A percentile compares a stretch with the other conserved stretches of the same genome.
Conservation (phyloP, 1,139 yeast species). For the Scheffersomyces quercinus region DNA sequence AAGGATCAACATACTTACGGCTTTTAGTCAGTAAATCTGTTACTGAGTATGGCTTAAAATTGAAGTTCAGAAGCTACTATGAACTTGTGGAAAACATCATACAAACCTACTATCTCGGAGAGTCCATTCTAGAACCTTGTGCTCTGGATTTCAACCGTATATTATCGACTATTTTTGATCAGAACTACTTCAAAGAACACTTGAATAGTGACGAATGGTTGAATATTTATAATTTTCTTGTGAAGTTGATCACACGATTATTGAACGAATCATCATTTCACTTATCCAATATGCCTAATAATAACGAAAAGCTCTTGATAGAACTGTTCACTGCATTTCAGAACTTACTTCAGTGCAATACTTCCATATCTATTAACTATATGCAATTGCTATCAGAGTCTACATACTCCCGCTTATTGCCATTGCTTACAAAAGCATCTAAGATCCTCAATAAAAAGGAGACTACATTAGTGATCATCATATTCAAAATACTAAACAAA, state of each 20-base stretch:
- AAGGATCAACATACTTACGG: slow-evolving; percentile 40
- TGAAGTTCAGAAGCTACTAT: slow-evolving; percentile 33
- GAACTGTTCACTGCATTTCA: slow-evolving; percentile 27
- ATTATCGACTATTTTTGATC: slow-evolving; percentile 25
- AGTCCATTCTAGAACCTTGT: slow-evolving; percentile 31
- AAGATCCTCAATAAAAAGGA: slow-evolving; percentile 21
- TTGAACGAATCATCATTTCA: slow-evolving; percentile 1
- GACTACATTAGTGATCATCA: slow-evolving; percentile 19
- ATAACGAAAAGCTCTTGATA: slow-evolving; percentile 24
- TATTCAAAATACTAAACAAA: slow-evolving; percentile 40
- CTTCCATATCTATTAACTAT: slow-evolving; percentile 20
- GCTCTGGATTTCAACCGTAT: slow-evolving; percentile 34
- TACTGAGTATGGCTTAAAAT: slow-evolving; percentile 17
- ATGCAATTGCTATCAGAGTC: slow-evolving; percentile 17
- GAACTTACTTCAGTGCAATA: slow-evolving; percentile 29
- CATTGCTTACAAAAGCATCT: slow-evolving; percentile 20
- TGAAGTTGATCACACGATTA: slow-evolving; percentile 18
- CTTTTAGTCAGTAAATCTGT: slow-evolving; percentile 28
- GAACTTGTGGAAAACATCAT: slow-evolving; percentile 25
- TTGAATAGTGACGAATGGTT: slow-evolving; percentile 33
- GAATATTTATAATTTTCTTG: slow-evolving; percentile 21
- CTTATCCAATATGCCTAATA: not conserved
- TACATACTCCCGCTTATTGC: slow-evolving; percentile 23
- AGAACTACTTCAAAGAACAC: slow-evolving; percentile 41
- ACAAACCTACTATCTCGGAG: slow-evolving; percentile 17